A percentile compares a stretch with the other conserved stretches of the same genome.
These are phyloP conservation scores for Gillenia trifoliata DNA, from an alignment of 306 rosid genomes.

Conservation along the genomic window DNA sequence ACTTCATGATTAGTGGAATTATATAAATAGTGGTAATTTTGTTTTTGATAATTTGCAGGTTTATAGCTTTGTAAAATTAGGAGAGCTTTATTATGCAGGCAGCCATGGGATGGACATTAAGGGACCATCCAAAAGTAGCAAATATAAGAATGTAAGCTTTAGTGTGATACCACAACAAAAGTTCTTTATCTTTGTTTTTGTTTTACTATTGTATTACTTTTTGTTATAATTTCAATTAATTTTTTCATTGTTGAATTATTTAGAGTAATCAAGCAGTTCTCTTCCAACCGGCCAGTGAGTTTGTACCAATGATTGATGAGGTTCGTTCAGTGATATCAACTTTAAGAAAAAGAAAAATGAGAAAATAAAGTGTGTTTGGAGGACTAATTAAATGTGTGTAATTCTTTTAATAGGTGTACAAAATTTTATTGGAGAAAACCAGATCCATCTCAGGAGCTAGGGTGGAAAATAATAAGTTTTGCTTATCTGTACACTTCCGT, in stretches of 20 bases:
- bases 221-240: background rate
- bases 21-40: background rate
- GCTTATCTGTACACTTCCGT: constrained; percentile 91
- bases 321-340: constrained; percentile 29
- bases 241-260: constrained; percentile 16
- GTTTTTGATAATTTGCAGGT: constrained; percentile 41
- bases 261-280: constrained; percentile 53
- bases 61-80: constrained; percentile 59
- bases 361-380: background rate
- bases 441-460: constrained; percentile 68
- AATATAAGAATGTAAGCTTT: constrained; percentile 47
- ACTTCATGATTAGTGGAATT: background rate
- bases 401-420: constrained; percentile 46
- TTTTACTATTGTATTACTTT: constrained; percentile 9
- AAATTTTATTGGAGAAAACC: constrained; percentile 58
- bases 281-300: constrained; percentile 84
- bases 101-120: constrained; percentile 98
- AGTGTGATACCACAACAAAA: background rate
- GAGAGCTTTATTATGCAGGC: constrained; percentile 86
- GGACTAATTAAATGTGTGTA: constrained; percentile 7
- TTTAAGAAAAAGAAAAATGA: background rate
- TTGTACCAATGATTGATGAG: constrained; percentile 81
- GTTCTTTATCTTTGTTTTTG: background rate
- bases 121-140: constrained; percentile 64
- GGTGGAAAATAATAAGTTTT: constrained; percentile 89